Evolutionary conservation across 441 rosid species (phyloP), one percentile per base, ranked within the genome.

Genomic region (Bruguiera hainesii): DNA sequence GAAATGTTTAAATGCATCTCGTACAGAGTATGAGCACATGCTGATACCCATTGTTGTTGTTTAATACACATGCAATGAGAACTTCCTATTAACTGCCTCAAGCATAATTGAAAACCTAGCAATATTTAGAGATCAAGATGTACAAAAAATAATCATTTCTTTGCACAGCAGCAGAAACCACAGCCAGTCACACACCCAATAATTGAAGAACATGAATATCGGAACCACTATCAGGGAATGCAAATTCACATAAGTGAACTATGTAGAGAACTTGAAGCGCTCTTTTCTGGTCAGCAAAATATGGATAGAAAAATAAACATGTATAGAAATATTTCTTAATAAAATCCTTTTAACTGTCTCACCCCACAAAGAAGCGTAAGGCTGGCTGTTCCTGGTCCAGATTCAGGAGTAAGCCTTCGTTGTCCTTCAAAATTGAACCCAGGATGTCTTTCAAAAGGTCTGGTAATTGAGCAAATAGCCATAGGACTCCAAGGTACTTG

Each of bases 351-450:
- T 11, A 21, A 70, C 63, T 56, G 64, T 71, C 90, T 85, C 89
- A 96, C 99, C 99, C 97, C 31, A 96, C 97, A 83, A 96, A 96
- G 84, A 96, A 96, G 67, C 97, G 96, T 71, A 96, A 80, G 28
- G 97, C 97, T 64, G 98, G 99, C 74, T 96, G 99, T 71, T 96
- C 98, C 80, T 90, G 97, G 86, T 96, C 99, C 85, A 96, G 74
- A 84, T 93, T 96, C 82, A 96, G 81, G 63, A 96, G 87, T 30
- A 98, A 82, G 21, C 99, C 99, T 84, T 96, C 99, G 73, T 85
- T 89, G n/a, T 90, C 94, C 83, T 90, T 96, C 84, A 96, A 75
- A 69, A 93, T 93, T 71, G 99, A 89, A 56, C 99, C 98, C 23
- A 96, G 80, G 71, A 96, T 90, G 82, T 95, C 95, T 73, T 88